Evolutionary conservation across 441 rosid genomes (phyloP).

Genomic region (Populus hybrid): DNA sequence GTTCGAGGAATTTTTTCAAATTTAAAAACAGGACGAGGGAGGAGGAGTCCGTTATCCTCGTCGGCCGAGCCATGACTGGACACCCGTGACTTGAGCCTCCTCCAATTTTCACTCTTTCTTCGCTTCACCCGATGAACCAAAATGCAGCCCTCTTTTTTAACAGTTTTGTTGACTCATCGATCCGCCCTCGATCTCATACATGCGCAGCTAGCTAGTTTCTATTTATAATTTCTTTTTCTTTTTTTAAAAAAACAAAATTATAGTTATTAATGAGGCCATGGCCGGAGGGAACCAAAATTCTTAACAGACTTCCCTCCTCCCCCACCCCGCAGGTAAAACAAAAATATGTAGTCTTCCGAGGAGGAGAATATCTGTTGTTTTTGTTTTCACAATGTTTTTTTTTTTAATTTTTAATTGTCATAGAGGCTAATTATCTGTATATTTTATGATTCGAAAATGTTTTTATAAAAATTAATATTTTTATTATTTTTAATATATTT

Average conservation of each 20-base stretch:
- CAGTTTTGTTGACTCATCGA: background rate
- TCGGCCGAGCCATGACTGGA: conserved; percentile 13
- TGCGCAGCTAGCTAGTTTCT: background rate
- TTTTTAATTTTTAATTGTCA: background rate
- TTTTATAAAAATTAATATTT: too few species aligned
- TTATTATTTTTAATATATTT: too few species aligned
- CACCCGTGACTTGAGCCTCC: conserved; percentile 14
- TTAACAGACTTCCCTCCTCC: background rate
- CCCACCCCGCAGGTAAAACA: background rate
- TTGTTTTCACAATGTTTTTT: too few species aligned
- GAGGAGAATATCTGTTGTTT: background rate
- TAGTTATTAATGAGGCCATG: too few species aligned
- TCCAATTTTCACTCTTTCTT: background rate
- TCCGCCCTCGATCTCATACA: background rate
- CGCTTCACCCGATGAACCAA: too few species aligned
- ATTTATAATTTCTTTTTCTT: too few species aligned
- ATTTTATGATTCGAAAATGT: too few species aligned
- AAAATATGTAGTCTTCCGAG: too few species aligned
- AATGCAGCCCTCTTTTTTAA: too few species aligned
- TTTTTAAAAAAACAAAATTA: too few species aligned
- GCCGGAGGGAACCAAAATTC: too few species aligned
- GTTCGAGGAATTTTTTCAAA: background rate
- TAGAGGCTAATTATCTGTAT: background rate
- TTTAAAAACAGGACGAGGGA: background rate
- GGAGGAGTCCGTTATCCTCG: conserved; percentile 6